Evolutionary conservation across 2,329 filamentous ascomycete species (phyloP).

Genomic region (Alternaria sp.): DNA sequence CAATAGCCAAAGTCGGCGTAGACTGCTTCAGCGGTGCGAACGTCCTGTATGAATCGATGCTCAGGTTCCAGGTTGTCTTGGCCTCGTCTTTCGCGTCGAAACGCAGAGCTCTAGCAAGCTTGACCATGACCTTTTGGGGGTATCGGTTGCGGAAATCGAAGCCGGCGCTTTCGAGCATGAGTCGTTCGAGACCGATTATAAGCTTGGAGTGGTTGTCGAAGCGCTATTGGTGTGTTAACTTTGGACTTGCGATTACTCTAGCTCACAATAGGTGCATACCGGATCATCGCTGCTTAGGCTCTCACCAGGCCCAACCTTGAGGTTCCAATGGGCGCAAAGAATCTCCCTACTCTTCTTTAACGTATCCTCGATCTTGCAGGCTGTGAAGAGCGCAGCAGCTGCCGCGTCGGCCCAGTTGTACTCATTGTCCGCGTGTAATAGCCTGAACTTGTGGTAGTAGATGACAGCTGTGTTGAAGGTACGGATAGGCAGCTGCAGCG

Average conservation of each 20-base stretch:
- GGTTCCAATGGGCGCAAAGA: constrained; percentile 85
- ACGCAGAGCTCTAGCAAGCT: constrained; percentile 70
- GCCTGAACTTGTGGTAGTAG: constrained; percentile 92
- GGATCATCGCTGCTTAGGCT: constrained; percentile 80
- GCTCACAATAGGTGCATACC: constrained; percentile 54
- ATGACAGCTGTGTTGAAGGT: constrained; percentile 91
- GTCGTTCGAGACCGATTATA: constrained; percentile 86
- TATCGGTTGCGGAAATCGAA: constrained; percentile 94
- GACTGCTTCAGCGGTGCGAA: constrained; percentile 91
- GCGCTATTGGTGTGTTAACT: constrained; percentile 58
- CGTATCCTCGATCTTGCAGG: constrained; percentile 97
- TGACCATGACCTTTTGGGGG: constrained; percentile 83
- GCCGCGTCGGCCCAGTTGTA: constrained; percentile 87
- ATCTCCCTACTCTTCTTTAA: constrained; percentile 96
- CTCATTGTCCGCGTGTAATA: constrained; percentile 82
- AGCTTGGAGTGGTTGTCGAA: constrained; percentile 81
- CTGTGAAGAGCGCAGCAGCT: constrained; percentile 85
- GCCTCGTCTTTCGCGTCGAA: constrained; percentile 65
- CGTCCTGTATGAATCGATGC: constrained; percentile 89
- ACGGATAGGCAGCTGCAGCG: constrained; percentile 81
- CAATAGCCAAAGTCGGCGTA: constrained; percentile 82
- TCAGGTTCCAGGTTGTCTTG: constrained; percentile 77
- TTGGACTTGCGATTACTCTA: not conserved
- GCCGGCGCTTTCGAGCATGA: constrained; percentile 89
- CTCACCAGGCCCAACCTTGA: constrained; percentile 73